These are phyloP conservation scores for Tylopilus sp. DNA, from an alignment of 768 basidiomycete genomes.

Conservation along the genomic window DNA sequence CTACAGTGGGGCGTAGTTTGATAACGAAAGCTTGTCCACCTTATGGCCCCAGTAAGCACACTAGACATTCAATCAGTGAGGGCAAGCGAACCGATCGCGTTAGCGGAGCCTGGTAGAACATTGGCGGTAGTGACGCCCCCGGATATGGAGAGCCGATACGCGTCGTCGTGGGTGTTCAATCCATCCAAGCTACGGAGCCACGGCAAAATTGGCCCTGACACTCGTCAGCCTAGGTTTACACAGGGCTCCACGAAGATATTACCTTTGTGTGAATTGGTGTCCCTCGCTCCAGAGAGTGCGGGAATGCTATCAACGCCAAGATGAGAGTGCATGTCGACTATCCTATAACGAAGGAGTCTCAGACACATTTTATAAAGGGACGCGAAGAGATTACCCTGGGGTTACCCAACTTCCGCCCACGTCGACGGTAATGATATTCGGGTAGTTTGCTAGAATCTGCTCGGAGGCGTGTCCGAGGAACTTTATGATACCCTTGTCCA, in stretches of 20 bases:
- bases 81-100: conserved; percentile 59
- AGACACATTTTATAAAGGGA: conserved; percentile 34
- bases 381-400: conserved; percentile 47
- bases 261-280: conserved; percentile 62
- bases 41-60: conserved; percentile 24
- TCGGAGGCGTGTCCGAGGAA: conserved; percentile 41
- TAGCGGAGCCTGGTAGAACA: conserved; percentile 72
- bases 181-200: conserved; percentile 83
- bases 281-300: conserved; percentile 43
- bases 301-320: conserved; percentile 72
- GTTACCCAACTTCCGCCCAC: conserved; percentile 68
- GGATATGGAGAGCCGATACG: conserved; percentile 69
- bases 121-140: conserved; percentile 88
- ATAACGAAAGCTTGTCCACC: conserved; percentile 88
- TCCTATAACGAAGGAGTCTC: conserved; percentile 25
- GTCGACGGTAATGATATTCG: conserved; percentile 53
- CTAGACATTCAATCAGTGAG: conserved; percentile 12
- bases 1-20: conserved; percentile 75
- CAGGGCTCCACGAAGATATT: not conserved
- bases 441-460: conserved; percentile 29
- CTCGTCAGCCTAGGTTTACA: not conserved
- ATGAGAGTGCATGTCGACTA: conserved; percentile 77
- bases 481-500: conserved; percentile 39
- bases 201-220: conserved; percentile 55
- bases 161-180: conserved; percentile 81